Percentiles rank a stretch among this genome's conserved stretches.
Evolutionary conservation across 2,329 filamentous ascomycete species (phyloP).

Genomic region (Sporothrix schenckii): DNA sequence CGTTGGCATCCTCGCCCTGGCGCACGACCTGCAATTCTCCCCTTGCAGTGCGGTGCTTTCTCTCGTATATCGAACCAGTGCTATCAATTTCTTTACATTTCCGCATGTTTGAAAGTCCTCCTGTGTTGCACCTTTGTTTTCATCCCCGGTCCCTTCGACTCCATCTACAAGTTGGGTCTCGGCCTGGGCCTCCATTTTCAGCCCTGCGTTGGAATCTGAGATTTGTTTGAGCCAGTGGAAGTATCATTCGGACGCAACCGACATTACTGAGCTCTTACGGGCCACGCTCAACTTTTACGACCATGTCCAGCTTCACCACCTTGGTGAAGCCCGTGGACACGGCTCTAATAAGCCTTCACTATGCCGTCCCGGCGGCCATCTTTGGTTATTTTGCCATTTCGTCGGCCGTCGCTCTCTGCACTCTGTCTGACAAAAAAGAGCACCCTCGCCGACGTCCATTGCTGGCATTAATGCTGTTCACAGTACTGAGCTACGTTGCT

Average conservation of each 20-base stretch:
- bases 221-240: background rate
- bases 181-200: background rate
- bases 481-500: slow-evolving; percentile 52
- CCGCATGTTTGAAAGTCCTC: background rate
- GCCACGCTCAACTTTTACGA: background rate
- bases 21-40: background rate
- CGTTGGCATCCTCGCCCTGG: background rate
- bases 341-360: slow-evolving; percentile 54
- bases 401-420: slow-evolving; percentile 56
- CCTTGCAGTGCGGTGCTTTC: background rate
- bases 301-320: slow-evolving; percentile 5
- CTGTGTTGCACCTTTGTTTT: background rate
- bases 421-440: slow-evolving; percentile 47
- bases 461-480: slow-evolving; percentile 49
- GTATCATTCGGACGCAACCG: background rate
- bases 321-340: slow-evolving; percentile 37
- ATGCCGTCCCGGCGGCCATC: slow-evolving; percentile 59
- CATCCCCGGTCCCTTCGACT: background rate
- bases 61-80: background rate
- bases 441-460: slow-evolving; percentile 50
- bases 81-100: background rate
- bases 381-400: slow-evolving; percentile 62
- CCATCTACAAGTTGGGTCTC: background rate
- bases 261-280: background rate
- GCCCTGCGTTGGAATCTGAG: background rate